Evolutionary conservation across 2,329 filamentous ascomycete genomes (phyloP).

Genomic region (Colletotrichum cereale): DNA sequence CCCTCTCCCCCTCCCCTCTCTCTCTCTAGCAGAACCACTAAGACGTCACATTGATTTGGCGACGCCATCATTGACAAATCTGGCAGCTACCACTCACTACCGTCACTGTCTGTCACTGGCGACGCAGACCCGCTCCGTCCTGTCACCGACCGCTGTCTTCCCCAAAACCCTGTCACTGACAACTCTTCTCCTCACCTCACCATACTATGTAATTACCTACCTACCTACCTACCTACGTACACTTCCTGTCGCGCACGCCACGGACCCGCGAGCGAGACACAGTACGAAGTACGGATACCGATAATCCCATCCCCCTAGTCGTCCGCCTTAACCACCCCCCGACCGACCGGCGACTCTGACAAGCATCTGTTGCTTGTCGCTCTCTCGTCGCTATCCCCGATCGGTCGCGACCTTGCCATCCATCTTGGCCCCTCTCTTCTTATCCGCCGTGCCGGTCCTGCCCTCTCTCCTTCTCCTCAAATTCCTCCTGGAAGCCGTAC

Average conservation of each 20-base stretch:
- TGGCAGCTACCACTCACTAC: background rate
- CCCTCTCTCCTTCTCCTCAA: background rate
- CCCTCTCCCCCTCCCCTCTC: background rate
- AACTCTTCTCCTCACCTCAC: background rate
- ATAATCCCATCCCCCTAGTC: slow-evolving; percentile 6
- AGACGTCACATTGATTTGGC: slow-evolving; percentile 38
- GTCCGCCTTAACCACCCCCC: slow-evolving; percentile 6
- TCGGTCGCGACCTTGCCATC: slow-evolving; percentile 7
- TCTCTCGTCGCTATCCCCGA: slow-evolving; percentile 1
- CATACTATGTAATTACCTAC: too few relatives aligned
- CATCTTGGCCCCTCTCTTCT: slow-evolving; percentile 8
- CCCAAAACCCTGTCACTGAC: background rate
- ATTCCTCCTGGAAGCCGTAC: background rate
- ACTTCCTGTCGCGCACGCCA: background rate
- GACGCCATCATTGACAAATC: slow-evolving; percentile 6
- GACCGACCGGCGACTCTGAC: background rate
- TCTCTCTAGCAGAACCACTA: background rate
- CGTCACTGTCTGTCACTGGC: background rate
- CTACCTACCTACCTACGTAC: background rate
- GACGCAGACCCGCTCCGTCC: background rate
- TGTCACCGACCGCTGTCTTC: background rate
- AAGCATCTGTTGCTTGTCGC: slow-evolving; percentile 19
- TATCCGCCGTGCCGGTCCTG: slow-evolving; percentile 3
- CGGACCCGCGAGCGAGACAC: background rate
- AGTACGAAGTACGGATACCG: background rate